These are phyloP conservation scores for Rheum nobile DNA, from an alignment of 148 eudicot species.

Conservation along the genomic window DNA sequence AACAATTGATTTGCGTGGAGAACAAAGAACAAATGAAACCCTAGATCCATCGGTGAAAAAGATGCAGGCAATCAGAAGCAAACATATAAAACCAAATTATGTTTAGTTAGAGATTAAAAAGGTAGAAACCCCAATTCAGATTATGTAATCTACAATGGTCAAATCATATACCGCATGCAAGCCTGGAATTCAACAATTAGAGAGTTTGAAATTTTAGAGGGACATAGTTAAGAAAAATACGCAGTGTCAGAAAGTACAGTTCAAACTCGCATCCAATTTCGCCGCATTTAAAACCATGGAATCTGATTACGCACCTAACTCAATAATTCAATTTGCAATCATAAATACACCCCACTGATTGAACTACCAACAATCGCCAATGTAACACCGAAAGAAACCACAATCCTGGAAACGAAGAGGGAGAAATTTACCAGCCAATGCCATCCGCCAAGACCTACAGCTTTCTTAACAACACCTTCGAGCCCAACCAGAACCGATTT, in stretches of 20 bases:
- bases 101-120: neutral
- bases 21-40: neutral
- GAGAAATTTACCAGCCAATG: constrained; percentile 64
- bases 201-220: neutral
- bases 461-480: constrained; percentile 64
- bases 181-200: neutral
- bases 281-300: neutral
- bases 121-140: neutral
- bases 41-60: neutral
- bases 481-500: constrained; percentile 72
- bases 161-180: neutral
- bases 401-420: neutral
- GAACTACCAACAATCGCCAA: neutral
- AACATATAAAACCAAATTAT: neutral
- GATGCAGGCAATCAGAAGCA: neutral
- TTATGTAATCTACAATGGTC: neutral
- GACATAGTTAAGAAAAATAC: neutral
- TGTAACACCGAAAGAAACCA: neutral
- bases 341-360: neutral
- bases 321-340: neutral
- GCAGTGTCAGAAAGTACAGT: neutral
- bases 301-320: neutral
- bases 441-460: constrained; percentile 71
- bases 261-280: neutral
- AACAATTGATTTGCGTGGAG: neutral